Base-by-base conservation (phyloP, 257 asterid species). In the Solanum arcanum region DNA sequence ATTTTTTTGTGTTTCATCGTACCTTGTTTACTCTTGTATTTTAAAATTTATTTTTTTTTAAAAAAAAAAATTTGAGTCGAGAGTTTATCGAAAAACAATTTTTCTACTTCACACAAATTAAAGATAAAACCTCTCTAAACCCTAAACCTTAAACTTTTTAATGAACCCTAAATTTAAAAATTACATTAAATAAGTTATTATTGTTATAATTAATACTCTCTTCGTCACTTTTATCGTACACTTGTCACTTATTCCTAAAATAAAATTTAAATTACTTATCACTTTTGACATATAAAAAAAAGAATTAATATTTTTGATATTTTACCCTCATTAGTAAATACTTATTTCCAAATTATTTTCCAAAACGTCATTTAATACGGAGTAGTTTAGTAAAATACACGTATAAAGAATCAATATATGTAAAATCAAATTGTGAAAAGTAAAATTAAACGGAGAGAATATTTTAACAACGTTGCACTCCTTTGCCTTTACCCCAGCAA, bases 401-500 rank as follows among this genome's bases (percentile, higher is more conserved):
- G 10, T 52, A 52, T 16, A 52, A 52, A 52, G 7, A 52, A 52
- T 52, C 0, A 42, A 9, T 42, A 42, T 42, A 1, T 10, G 3
- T 42, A 12, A 3, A 3, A 4, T 42, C 46, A 42, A 42, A 42
- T 11, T 9, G 4, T 42, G 4, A 9, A 4, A 42, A 42, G 12
- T 42, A 10, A 42, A 42, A 42, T 0, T 9, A 1, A 42, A 42
- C 46, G 13, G 0, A 42, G 1, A 3, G 13, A 42, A 12, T 42
- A 49, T 49, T 69, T 31, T 15, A 29, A 69, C 3, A 2, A 69
- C 12, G 29, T 29, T 14, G 1, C 41, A 69, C 23, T 18, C 15
- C 13, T 31, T 29, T 0, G 4, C 6, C 2, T 15, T 2, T 6
- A 0, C 3, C 41, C 3, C 6, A 1, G 7, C 4, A 52, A 18